Evolutionary conservation across 108 stramenopile species (phyloP), one percentile per base, ranked within the genome.

Genomic region (Stephanodiscus minutulus): DNA sequence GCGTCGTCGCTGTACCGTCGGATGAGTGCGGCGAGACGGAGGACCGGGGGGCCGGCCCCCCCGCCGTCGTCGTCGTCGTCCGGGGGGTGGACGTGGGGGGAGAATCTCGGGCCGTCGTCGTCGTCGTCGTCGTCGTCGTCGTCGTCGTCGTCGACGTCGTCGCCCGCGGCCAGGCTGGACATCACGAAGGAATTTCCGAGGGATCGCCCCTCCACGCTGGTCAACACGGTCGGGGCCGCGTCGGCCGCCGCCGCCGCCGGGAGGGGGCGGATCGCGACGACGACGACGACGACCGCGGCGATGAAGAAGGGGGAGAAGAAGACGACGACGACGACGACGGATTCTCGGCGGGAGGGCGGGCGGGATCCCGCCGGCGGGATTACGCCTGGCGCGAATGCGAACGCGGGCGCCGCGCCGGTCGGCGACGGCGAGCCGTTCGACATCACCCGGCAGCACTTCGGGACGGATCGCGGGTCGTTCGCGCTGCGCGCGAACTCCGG

Each of bases 171-270:
- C 3, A 33, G 57, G n/a, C 18, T 58, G 35, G 57, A 70, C 61
- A 35, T 70, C 21, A 61, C 35, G 29, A 43, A 15, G 2, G 4
- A 8, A 8, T 64, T 64, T 18, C 39, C 60, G 13, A 61, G 31
- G 12, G 31, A 70, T 18, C 58, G 70, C 7, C 57, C 70, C 7
- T 60, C 58, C 0, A n/a, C 29, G 15, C 33, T 70, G 39, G 68
- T 70, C 33, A 70, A 70, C 59, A 58, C 55, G 24, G 68, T 56
- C 17, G 59, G 48, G n/a, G n/a, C n/a, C n/a, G n/a, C n/a, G n/a
- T n/a, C n/a, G n/a, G n/a, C n/a, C n/a, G n/a, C n/a, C n/a, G n/a
- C n/a, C n/a, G n/a, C n/a, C n/a, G n/a, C n/a, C n/a, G n/a, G n/a
- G n/a, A n/a, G n/a, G 41, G 57, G 17, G 9, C 20, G 58, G 25